Percentiles rank a stretch among this genome's conserved stretches.
phyloP scores from a whole-genome alignment of 2,329 filamentous ascomycete genomes.

The Dothideomycetes sp. region DNA sequence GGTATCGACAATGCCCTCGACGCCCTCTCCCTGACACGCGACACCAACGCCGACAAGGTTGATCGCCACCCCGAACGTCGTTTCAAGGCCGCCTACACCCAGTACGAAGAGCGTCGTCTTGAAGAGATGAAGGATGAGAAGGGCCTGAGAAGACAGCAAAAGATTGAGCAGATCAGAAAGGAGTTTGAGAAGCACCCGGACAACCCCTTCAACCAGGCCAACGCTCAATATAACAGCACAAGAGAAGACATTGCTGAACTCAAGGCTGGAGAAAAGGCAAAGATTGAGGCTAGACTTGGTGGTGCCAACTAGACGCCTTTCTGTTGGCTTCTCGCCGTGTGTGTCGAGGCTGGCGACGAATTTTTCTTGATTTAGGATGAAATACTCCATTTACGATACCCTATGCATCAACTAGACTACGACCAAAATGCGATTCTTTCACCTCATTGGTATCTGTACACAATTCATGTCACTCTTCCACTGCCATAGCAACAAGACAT shows the following conservation, averaged over 20 bases:
- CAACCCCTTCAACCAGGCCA: conserved; percentile 86
- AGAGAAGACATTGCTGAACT: conserved; percentile 66
- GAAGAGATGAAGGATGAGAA: conserved; percentile 80
- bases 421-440: too few species aligned
- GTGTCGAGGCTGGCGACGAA: too few species aligned
- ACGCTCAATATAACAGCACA: conserved; percentile 61
- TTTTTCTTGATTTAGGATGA: too few species aligned
- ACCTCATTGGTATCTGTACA: too few species aligned
- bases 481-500: too few species aligned
- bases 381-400: too few species aligned
- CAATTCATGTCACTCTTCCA: too few species aligned
- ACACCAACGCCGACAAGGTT: conserved; percentile 54
- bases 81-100: conserved; percentile 75
- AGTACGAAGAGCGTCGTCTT: conserved; percentile 71
- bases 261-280: conserved; percentile 56
- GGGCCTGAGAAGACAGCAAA: conserved; percentile 72
- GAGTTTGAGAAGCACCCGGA: conserved; percentile 93
- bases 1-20: conserved; percentile 93
- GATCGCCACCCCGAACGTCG: conserved; percentile 83
- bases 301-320: conserved; percentile 14
- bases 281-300: conserved; percentile 63
- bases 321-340: too few species aligned
- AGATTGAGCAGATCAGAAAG: conserved; percentile 72
- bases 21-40: conserved; percentile 60
- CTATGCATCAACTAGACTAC: too few species aligned